Conservation (phyloP, 2,329 filamentous ascomycete species). For the Metarhizium anisopliae region DNA sequence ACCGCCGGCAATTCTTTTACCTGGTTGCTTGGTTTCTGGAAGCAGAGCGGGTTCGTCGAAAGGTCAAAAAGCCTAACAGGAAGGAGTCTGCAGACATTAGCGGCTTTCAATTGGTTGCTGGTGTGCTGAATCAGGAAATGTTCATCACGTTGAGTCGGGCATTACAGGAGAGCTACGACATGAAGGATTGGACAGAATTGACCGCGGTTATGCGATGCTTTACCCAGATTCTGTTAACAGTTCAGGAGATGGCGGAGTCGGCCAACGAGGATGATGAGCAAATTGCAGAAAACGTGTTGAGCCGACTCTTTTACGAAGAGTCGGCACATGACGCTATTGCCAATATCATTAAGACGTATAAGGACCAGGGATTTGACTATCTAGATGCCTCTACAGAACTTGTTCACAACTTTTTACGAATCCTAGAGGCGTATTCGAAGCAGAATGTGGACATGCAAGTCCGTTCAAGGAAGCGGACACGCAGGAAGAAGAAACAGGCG, state of each 20-base stretch:
- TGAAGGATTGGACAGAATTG: slow-evolving; percentile 80
- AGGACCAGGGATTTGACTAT: slow-evolving; percentile 89
- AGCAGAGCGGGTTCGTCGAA: slow-evolving; percentile 68
- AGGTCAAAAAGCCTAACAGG: slow-evolving; percentile 45
- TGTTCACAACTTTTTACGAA: slow-evolving; percentile 81
- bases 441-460: slow-evolving; percentile 92
- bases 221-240: slow-evolving; percentile 84
- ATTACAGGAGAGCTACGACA: slow-evolving; percentile 70
- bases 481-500: slow-evolving; percentile 63
- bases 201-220: slow-evolving; percentile 89
- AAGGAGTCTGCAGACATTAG: slow-evolving; percentile 44
- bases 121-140: slow-evolving; percentile 87
- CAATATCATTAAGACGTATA: slow-evolving; percentile 74
- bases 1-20: slow-evolving; percentile 84
- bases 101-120: slow-evolving; percentile 79
- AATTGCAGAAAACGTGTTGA: slow-evolving; percentile 94
- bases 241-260: slow-evolving; percentile 85
- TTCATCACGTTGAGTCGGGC: slow-evolving; percentile 81
- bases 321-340: slow-evolving; percentile 83
- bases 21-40: slow-evolving; percentile 87
- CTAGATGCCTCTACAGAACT: slow-evolving; percentile 88
- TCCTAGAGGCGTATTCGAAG: slow-evolving; percentile 88
- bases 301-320: slow-evolving; percentile 97
- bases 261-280: slow-evolving; percentile 88
- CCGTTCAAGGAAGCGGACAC: slow-evolving; percentile 63